A percentile compares a stretch with the other conserved stretches of the same genome.
These are phyloP conservation scores for Vigna nakashimae DNA, from an alignment of 306 rosid genomes.

Conservation along the genomic window DNA sequence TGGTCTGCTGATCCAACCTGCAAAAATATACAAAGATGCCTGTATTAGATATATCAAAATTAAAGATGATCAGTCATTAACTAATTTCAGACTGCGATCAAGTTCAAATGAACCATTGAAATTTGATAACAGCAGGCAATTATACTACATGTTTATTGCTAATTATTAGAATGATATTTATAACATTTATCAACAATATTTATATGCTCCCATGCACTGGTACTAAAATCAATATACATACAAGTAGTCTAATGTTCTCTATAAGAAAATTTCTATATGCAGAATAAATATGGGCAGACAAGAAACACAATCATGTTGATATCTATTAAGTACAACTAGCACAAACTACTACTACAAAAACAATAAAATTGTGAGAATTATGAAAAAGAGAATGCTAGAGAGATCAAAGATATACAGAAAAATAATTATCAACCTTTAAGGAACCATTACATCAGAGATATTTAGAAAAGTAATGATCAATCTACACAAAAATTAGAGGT, in stretches of 20 bases:
- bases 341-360: conserved; percentile 19
- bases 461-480: no score
- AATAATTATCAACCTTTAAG: no score
- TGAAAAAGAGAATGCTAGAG: no score
- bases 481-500: no score
- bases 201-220: no score
- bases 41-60: conserved; percentile 25
- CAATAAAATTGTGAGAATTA: no score
- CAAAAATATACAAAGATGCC: conserved; percentile 4
- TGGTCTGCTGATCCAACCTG: conserved; percentile 99
- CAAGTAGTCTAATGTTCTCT: not conserved
- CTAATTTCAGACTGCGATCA: not conserved
- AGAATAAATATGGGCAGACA: conserved; percentile 29
- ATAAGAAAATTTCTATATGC: not conserved
- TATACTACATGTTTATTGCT: no score
- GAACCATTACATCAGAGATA: no score
- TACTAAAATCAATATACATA: not conserved
- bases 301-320: not conserved
- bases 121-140: not conserved
- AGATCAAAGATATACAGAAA: no score
- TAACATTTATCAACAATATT: no score
- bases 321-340: conserved; percentile 3
- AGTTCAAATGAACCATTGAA: not conserved
- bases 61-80: not conserved
- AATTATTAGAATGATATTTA: no score